Conservation (phyloP, 345 rosid genomes). For the Murraya koenigii region DNA sequence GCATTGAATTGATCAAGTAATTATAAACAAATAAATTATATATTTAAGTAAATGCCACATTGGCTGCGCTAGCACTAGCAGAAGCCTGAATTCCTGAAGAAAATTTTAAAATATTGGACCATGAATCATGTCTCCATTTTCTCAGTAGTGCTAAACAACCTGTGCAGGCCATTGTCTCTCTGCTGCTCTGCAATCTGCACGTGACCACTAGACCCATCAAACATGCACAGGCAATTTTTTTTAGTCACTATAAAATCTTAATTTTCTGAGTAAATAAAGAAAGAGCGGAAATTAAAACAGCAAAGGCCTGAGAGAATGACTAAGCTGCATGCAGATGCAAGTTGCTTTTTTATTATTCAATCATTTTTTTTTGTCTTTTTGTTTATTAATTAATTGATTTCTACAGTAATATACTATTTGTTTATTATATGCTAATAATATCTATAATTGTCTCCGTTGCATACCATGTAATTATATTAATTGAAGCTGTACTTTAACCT, state of each 20-base stretch:
- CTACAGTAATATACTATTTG: no score
- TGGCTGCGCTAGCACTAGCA: conserved; percentile 6
- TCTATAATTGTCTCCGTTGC: no score
- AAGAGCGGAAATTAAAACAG: background rate
- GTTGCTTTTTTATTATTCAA: background rate
- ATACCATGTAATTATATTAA: no score
- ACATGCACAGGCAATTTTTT: background rate
- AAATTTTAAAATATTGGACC: background rate
- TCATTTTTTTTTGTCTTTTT: no score
- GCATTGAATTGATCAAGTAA: background rate
- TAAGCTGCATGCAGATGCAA: background rate
- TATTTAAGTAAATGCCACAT: background rate
- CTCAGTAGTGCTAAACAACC: background rate
- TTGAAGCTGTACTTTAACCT: no score
- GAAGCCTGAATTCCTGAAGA: background rate
- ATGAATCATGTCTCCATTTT: background rate
- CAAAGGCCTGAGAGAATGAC: background rate
- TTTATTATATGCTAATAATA: no score
- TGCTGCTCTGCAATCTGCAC: conserved; percentile 21
- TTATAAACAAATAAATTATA: no score
- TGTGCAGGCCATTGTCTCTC: conserved; percentile 18
- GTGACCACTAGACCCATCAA: conserved; percentile 12
- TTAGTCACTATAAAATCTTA: background rate
- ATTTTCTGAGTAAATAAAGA: background rate
- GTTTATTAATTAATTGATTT: no score